Base-by-base conservation (phyloP, 192 early-diverging fungal species). In the Rhizophagus clarus region DNA sequence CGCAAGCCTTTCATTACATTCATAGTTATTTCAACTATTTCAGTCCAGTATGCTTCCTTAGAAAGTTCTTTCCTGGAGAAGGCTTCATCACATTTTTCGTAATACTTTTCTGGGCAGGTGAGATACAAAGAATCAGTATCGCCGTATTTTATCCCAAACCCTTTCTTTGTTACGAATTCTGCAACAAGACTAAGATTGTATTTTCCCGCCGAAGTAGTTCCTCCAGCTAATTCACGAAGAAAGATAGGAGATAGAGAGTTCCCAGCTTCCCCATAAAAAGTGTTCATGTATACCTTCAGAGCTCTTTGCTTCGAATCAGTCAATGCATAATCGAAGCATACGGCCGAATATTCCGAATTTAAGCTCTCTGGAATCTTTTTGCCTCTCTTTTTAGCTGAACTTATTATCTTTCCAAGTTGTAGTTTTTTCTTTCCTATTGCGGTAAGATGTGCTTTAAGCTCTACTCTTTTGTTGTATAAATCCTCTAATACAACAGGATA, bases 11-110 rank as follows among this genome's bases (percentile, higher is more conserved):
- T 73, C 71, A 73, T 73, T 24, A 73, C 40, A 47, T 49, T 20
- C 71, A 73, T 73, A 73, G 40, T 47, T 0, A 73, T 47, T 47
- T 73, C 42, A 22, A 73, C 71, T 40, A 73, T 73, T 73, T 73
- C 71, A 47, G 40, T 2, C 40, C 68, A 70, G 24, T 70, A 70
- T n/a, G n/a, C n/a, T n/a, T n/a, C n/a, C n/a, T n/a, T n/a, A n/a
- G n/a, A n/a, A n/a, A n/a, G n/a, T n/a, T 10, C 68, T 70, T 70
- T 29, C 1, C 34, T 24, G 17, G 68, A 70, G 29, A 70, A 29
- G 12, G 14, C 14, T 28, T 69, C 67, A 17, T 31, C 32, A 8
- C 32, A 64, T 76, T 76, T 31, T 64, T 76, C 17, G 64, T 42
- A 76, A 76, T 42, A 76, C 32, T 76, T 42, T 40, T 4, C 15